phyloP scores from a whole-genome alignment of 2,329 filamentous ascomycete genomes.

The Alternaria postmessia region DNA sequence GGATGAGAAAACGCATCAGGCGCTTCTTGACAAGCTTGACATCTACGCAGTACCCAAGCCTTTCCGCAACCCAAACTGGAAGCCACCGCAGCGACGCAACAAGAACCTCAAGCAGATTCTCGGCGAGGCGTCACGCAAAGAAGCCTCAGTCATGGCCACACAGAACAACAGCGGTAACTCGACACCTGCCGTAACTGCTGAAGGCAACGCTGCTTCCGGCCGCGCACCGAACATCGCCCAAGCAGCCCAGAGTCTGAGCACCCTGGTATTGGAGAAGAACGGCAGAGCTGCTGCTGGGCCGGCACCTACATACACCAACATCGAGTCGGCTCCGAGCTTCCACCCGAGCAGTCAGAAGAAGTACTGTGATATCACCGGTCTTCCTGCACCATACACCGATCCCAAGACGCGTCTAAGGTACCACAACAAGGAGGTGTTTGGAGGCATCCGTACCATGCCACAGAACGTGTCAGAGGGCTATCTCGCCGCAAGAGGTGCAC shows the following conservation, averaged over 20 bases:
- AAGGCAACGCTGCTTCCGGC: slow-evolving; percentile 65
- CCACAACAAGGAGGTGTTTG: slow-evolving; percentile 91
- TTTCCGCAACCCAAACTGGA: slow-evolving; percentile 92
- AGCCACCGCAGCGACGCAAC: slow-evolving; percentile 92
- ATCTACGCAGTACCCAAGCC: slow-evolving; percentile 85
- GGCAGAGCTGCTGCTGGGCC: slow-evolving; percentile 61
- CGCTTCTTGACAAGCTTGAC: slow-evolving; percentile 89
- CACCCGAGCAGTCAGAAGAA: slow-evolving; percentile 78
- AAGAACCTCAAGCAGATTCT: slow-evolving; percentile 99
- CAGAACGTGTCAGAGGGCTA: slow-evolving; percentile 88
- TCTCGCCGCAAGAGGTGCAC: slow-evolving; percentile 86
- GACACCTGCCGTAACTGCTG: slow-evolving; percentile 62
- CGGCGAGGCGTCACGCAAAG: slow-evolving; percentile 84
- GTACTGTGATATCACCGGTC: slow-evolving; percentile 95
- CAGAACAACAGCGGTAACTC: slow-evolving; percentile 82
- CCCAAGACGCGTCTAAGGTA: slow-evolving; percentile 94
- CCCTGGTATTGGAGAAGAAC: slow-evolving; percentile 87
- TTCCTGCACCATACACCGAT: slow-evolving; percentile 90
- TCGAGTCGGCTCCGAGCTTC: slow-evolving; percentile 90
- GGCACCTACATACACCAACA: slow-evolving; percentile 89
- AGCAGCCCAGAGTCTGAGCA: slow-evolving; percentile 84
- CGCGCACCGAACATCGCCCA: slow-evolving; percentile 79
- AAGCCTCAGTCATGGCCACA: slow-evolving; percentile 86
- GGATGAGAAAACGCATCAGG: slow-evolving; percentile 80
- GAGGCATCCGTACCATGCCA: slow-evolving; percentile 78